A percentile compares a stretch with the other conserved stretches of the same genome.
Evolutionary conservation across 2,329 filamentous ascomycete species (phyloP).

Genomic region (Grosmannia clavigera): DNA sequence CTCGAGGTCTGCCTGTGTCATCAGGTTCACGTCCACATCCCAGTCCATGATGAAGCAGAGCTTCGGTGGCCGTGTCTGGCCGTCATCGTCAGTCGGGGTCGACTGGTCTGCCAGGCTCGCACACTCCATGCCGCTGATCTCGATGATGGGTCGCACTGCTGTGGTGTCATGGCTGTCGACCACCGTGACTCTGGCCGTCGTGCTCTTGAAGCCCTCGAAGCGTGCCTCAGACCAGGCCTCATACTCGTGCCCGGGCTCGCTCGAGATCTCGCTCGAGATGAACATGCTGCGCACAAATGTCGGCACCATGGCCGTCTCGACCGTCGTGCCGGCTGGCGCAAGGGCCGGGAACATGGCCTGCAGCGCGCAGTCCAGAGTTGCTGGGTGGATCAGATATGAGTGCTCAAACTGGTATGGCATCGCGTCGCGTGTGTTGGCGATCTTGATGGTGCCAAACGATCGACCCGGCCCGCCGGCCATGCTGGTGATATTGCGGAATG

Average conservation of each 20-base stretch:
- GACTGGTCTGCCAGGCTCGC: not conserved
- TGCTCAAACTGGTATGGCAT: too few species aligned
- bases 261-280: not conserved
- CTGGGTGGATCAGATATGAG: too few species aligned
- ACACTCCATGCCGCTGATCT: not conserved
- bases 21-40: constrained; percentile 7
- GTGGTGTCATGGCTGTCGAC: not conserved
- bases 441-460: too few species aligned
- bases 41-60: constrained; percentile 1
- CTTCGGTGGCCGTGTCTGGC: not conserved
- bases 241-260: not conserved
- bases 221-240: not conserved
- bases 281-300: not conserved
- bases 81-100: not conserved
- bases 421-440: too few species aligned
- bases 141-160: not conserved
- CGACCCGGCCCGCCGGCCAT: too few species aligned
- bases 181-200: not conserved
- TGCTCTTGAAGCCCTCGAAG: not conserved
- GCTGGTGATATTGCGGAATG: too few species aligned
- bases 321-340: too few species aligned
- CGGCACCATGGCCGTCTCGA: too few species aligned
- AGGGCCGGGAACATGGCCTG: too few species aligned
- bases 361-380: too few species aligned
- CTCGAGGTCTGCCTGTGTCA: not conserved